Base-by-base conservation (phyloP, 306 rosid genomes). In the Phaseolus lunatus region DNA sequence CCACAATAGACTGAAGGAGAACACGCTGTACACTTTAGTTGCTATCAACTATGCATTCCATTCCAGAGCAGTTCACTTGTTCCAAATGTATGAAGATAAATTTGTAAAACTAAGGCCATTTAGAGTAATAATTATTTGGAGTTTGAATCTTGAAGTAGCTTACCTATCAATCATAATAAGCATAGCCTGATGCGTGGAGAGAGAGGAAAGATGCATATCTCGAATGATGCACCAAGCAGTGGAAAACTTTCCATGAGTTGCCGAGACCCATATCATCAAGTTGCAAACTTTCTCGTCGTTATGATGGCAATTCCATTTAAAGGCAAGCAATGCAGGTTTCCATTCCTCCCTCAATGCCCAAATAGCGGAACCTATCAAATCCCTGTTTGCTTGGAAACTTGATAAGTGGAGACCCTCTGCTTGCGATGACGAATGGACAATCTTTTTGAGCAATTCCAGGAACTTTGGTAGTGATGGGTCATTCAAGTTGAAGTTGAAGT, bases 141-240 rank as follows among this genome's bases (percentile, higher is more conserved):
- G 45, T 66, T 67, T 67, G 24, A 67, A 67, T 39, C 15, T 44
- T 11, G 26, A 33, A 29, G 53, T 78, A 90, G 84, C 87, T 85
- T 22, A 95, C 96, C 97, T 89, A 67, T 95, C 98, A 85, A 95
- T 89, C 93, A 95, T 92, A 27, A 84, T 78, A 72, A 90, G 88
- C 97, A 92, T 87, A 20, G 96, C 93, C 35, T 78, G 84, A 45
- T 88, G 83, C 0, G 96, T 85, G 78, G 87, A 81, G 73, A 90
- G 58, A 48, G 87, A 83, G 75, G 89, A 86, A 10, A 81, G 79
- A 69, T 86, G 93, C 87, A 95, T 82, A 52, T 95, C 96, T 13
- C 87, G 84, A 66, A 90, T 80, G 87, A 95, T 83, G 85, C 84
- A 82, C 98, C 98, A 95, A 27, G 97, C 96, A 78, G 80, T 81